phyloP scores from a whole-genome alignment of 257 asterid species.

The Buddleja alternifolia region DNA sequence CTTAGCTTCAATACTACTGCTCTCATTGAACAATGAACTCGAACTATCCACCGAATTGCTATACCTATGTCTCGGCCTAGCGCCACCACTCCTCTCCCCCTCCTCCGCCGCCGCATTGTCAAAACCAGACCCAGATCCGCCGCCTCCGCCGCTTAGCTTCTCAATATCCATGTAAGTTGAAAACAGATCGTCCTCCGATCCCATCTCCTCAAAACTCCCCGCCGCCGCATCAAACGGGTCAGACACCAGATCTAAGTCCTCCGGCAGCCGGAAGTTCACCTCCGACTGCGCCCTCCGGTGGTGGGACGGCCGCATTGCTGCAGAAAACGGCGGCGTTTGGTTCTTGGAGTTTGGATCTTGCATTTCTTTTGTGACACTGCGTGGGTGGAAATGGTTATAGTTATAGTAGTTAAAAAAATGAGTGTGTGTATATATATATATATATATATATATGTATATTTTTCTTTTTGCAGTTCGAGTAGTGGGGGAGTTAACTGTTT shows the following conservation, averaged over 20 bases:
- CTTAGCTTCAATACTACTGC: conserved; percentile 57
- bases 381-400: background rate
- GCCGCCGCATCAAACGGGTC: conserved; percentile 44
- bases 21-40: conserved; percentile 43
- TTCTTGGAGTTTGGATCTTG: conserved; percentile 54
- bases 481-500: conserved; percentile 34
- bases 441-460: no score
- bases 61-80: conserved; percentile 58
- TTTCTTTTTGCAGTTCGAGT: conserved; percentile 15
- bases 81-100: conserved; percentile 24
- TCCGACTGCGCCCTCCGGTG: conserved; percentile 79
- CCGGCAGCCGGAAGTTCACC: conserved; percentile 65
- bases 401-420: conserved; percentile 5
- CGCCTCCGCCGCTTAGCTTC: conserved; percentile 46
- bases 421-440: no score
- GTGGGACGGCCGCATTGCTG: conserved; percentile 45
- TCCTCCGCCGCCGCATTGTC: conserved; percentile 38
- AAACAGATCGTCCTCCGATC: conserved; percentile 71
- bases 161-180: conserved; percentile 69
- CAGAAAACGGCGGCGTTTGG: conserved; percentile 34
- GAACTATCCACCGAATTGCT: conserved; percentile 65
- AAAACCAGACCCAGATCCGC: conserved; percentile 37
- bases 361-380: conserved; percentile 34
- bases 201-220: conserved; percentile 58
- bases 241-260: conserved; percentile 58